Conservation (phyloP, 148 eudicot genomes). For the Fagopyrum tataricum region DNA sequence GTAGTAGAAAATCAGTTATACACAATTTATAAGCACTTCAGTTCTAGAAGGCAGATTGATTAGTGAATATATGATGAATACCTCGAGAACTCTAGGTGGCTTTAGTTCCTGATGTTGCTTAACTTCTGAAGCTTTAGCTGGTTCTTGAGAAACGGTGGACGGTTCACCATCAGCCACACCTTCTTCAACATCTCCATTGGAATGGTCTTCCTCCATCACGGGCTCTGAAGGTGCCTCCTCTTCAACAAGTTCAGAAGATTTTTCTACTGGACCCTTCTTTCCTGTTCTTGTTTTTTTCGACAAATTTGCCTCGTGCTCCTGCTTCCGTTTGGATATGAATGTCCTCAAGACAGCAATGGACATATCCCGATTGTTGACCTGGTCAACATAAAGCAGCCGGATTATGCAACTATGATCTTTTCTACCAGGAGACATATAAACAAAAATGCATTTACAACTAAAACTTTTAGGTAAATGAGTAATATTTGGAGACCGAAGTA, state of each 20-base stretch:
- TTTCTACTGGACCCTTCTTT: constrained; percentile 25
- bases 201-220: constrained; percentile 22
- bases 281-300: constrained; percentile 40
- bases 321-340: constrained; percentile 64
- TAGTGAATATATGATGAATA: constrained; percentile 19
- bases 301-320: constrained; percentile 61
- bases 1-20: background rate
- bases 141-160: constrained; percentile 32
- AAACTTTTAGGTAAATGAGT: background rate
- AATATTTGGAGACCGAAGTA: background rate
- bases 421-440: constrained; percentile 19
- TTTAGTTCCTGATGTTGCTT: constrained; percentile 57
- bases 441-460: background rate
- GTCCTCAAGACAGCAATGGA: constrained; percentile 93
- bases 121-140: constrained; percentile 25
- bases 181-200: constrained; percentile 47
- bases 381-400: constrained; percentile 16
- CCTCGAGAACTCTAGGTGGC: constrained; percentile 96
- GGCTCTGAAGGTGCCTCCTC: constrained; percentile 34
- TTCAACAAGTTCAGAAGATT: constrained; percentile 21
- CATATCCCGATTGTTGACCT: constrained; percentile 93
- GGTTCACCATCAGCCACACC: constrained; percentile 42
- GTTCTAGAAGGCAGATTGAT: background rate
- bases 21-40: background rate
- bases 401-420: background rate